phyloP scores from a whole-genome alignment of 2,329 filamentous ascomycete genomes.

The Alternaria alternata region DNA sequence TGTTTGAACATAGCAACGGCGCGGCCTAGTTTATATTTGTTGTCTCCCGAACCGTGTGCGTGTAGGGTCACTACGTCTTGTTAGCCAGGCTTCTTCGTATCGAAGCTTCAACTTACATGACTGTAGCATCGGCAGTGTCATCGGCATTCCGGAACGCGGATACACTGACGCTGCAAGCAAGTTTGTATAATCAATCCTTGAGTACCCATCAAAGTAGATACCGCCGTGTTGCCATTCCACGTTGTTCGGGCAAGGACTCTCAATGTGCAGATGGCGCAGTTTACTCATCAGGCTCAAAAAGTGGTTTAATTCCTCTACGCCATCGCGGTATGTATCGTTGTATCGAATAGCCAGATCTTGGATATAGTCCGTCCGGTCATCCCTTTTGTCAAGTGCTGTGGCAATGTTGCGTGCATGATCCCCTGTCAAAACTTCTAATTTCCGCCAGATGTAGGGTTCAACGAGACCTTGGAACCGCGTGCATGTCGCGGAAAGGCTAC shows the following conservation, averaged over 20 bases:
- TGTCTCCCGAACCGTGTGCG: constrained; percentile 38
- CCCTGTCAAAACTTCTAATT: constrained; percentile 38
- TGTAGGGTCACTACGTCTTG: constrained; percentile 41
- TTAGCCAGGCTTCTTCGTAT: constrained; percentile 14
- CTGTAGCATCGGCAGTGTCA: constrained; percentile 39
- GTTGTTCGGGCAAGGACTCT: constrained; percentile 49
- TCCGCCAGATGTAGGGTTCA: constrained; percentile 47
- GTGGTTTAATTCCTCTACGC: constrained; percentile 42
- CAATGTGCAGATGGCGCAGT: constrained; percentile 42
- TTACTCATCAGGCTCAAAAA: constrained; percentile 38
- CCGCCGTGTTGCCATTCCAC: constrained; percentile 33
- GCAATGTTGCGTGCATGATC: constrained; percentile 35
- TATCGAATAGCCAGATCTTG: constrained; percentile 45
- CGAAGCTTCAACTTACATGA: constrained; percentile 32
- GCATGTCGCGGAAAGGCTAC: constrained; percentile 43
- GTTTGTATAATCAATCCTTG: constrained; percentile 43
- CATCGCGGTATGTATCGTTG: constrained; percentile 27
- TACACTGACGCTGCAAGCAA: constrained; percentile 38
- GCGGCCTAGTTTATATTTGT: constrained; percentile 38
- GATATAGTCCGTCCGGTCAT: constrained; percentile 34
- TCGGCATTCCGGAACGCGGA: constrained; percentile 21
- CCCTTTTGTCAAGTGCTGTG: constrained; percentile 32
- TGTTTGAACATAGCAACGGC: constrained; percentile 43
- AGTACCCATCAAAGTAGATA: constrained; percentile 37
- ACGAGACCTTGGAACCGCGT: constrained; percentile 39